Base-by-base conservation (phyloP, 306 rosid species). In the Corylus heterophylla region DNA sequence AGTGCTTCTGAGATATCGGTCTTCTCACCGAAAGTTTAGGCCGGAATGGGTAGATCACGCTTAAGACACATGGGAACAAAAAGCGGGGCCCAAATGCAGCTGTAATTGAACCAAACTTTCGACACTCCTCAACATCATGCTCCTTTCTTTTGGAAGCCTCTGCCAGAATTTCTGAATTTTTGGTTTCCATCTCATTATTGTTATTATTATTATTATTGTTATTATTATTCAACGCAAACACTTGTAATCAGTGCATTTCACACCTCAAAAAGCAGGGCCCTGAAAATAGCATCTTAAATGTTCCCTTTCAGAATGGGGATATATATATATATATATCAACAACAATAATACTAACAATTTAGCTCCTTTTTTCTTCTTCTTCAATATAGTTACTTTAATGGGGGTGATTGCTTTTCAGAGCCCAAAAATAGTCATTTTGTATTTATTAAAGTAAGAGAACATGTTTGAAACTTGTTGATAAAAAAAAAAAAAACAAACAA, bases 51-150 rank as follows among this genome's bases (percentile, higher is more conserved):
- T 75, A 73, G 80, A 77, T 71, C 79, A 75, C 80, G 74, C 76
- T 49, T 55, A 61, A 66, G 76, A 67, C 58, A 68, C 27, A 75
- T 78, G 50, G 69, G 80, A 81, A 84, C 83, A 88, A 88, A 74
- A 52, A 17, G 78, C 76, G 92, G 94, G 90, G 59, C 90, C 86
- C 67, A 37, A 3, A 73, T 47, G 89, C 54, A 83, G 88, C 89
- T 88, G 90, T 85, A 85, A 88, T 44, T 78, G 83, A 84, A 78
- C 89, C 91, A 82, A 85, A 87, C 75, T 76, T 85, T 83, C 82
- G 82, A 79, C 83, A 81, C 66, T 51, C 74, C 69, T 75, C 52
- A 73, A 73, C 74, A 51, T 18, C 69, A 66, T 69, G 81, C 72
- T 78, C 16, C 48, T 39, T 10, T 18, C 17, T 68, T 68, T 68